Conservation (phyloP, 345 rosid species). For the Lumnitzera racemosa region DNA sequence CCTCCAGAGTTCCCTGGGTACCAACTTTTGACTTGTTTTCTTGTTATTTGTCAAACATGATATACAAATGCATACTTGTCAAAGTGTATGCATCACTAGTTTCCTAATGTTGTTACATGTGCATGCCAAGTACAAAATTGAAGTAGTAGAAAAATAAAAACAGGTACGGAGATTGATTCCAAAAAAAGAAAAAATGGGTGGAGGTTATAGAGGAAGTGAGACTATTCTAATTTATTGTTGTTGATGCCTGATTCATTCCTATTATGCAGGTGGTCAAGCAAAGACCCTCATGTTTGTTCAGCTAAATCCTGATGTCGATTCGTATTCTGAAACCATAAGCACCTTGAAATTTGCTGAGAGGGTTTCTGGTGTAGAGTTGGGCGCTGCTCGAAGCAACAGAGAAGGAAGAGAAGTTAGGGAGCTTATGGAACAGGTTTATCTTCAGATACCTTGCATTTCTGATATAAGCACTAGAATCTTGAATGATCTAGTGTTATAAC, state of each 20-base stretch:
- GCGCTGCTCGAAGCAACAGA: slow-evolving; percentile 84
- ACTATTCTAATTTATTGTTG: too few species aligned
- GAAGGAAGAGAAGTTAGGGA: slow-evolving; percentile 88
- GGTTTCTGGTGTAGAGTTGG: slow-evolving; percentile 95
- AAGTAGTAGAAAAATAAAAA: too few species aligned
- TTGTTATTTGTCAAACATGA: neutral
- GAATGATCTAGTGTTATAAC: neutral
- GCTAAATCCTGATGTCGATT: slow-evolving; percentile 87
- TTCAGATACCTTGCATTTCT: neutral
- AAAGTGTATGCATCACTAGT: too few species aligned
- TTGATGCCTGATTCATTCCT: neutral
- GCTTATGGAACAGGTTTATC: slow-evolving; percentile 80
- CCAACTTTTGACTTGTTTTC: neutral
- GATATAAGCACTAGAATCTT: neutral
- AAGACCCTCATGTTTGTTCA: slow-evolving; percentile 98
- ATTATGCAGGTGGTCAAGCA: slow-evolving; percentile 81
- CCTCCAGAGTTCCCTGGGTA: slow-evolving; percentile 96
- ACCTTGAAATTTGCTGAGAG: slow-evolving; percentile 93
- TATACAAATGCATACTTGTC: neutral
- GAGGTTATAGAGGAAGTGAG: too few species aligned
- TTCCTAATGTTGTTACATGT: too few species aligned
- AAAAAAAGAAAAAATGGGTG: too few species aligned
- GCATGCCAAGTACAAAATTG: too few species aligned
- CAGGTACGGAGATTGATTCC: too few species aligned
- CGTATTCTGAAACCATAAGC: slow-evolving; percentile 84